phyloP scores from a whole-genome alignment of 129 eudicot species.

The Calendula officinalis region DNA sequence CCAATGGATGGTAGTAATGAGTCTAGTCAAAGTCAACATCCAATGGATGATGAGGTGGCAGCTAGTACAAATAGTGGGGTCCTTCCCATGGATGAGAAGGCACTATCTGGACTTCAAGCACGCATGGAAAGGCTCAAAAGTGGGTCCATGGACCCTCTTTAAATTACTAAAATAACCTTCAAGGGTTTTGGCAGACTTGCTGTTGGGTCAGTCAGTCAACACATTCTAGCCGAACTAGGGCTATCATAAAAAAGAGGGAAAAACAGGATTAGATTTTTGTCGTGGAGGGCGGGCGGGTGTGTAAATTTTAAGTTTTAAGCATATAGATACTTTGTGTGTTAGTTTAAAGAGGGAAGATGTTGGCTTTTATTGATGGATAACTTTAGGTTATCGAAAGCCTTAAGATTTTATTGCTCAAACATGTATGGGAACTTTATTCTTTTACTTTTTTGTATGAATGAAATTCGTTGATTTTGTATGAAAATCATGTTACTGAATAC shows the following conservation, averaged over 20 bases:
- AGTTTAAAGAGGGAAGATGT: background rate
- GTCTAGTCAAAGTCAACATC: conserved; percentile 10
- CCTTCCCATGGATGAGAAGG: conserved; percentile 79
- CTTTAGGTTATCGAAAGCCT: conserved; percentile 18
- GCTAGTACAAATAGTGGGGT: conserved; percentile 31
- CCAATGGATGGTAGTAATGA: conserved; percentile 40
- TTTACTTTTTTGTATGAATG: background rate
- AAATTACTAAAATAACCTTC: conserved; percentile 15
- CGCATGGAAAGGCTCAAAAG: conserved; percentile 99
- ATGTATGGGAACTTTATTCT: background rate
- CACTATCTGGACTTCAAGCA: conserved; percentile 93
- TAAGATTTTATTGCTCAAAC: conserved; percentile 4
- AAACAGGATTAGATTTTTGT: no score
- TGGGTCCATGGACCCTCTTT: conserved; percentile 74
- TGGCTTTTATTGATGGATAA: background rate
- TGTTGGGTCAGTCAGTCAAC: no score
- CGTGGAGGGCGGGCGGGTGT: no score
- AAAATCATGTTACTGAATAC: no score
- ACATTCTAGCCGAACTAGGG: conserved; percentile 17
- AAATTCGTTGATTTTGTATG: no score
- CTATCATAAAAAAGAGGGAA: background rate
- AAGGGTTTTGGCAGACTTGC: conserved; percentile 19
- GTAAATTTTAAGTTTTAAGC: no score
- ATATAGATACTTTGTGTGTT: background rate
- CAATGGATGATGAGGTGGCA: background rate